Percentiles rank a stretch among this genome's conserved stretches.
Conservation (phyloP, 2,329 filamentous ascomycete genomes). For the Clarireedia hainanense region DNA sequence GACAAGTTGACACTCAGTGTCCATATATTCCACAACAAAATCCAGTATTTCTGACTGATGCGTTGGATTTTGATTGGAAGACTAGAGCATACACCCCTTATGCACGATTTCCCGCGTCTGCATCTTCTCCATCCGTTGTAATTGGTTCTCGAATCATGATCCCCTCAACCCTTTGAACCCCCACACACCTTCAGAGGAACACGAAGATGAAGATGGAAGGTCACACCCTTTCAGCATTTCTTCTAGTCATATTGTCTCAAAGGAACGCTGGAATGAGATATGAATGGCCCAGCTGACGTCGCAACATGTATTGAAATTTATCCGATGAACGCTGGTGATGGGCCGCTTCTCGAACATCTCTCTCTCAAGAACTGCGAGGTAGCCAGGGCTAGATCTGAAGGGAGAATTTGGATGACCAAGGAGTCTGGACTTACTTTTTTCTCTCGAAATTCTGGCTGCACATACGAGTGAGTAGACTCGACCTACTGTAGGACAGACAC, state of each 20-base stretch:
- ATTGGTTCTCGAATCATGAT: no score
- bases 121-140: no score
- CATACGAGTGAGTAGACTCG: no score
- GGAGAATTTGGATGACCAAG: not conserved
- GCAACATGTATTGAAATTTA: not conserved
- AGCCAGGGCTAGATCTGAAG: not conserved
- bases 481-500: no score
- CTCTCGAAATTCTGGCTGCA: no score
- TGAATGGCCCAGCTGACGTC: slow-evolving; percentile 5
- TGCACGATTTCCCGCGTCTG: no score
- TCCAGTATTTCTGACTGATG: no score
- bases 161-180: no score
- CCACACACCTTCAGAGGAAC: not conserved
- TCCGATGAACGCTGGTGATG: not conserved
- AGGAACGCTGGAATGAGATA: not conserved
- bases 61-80: no score
- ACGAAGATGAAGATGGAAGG: not conserved
- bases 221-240: not conserved
- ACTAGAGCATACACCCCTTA: no score
- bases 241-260: not conserved
- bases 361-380: not conserved
- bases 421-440: not conserved
- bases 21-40: no score
- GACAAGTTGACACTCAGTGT: no score
- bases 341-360: not conserved